Percentiles rank a stretch among this genome's conserved stretches.
phyloP scores from a whole-genome alignment of 257 asterid species.

The Nicotiana obtusifolia region DNA sequence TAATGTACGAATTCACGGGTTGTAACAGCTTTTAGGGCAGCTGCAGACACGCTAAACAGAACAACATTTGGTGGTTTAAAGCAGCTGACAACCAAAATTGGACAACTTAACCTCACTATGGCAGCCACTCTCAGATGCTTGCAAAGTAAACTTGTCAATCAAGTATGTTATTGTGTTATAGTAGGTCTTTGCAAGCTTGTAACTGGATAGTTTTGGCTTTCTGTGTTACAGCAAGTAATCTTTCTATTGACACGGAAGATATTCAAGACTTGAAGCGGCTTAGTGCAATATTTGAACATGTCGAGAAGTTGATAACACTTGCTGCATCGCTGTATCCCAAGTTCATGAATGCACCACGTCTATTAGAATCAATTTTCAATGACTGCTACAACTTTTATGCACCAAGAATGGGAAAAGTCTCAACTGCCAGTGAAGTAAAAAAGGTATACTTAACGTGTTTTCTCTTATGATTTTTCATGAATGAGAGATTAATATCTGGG shows the following conservation, averaged over 20 bases:
- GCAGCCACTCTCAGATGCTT: constrained; percentile 56
- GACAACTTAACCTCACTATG: constrained; percentile 53
- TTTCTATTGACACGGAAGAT: constrained; percentile 38
- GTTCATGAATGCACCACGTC: constrained; percentile 65
- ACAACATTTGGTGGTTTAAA: constrained; percentile 58
- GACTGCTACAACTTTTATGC: constrained; percentile 59
- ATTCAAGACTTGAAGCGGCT: constrained; percentile 63
- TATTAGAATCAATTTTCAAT: constrained; percentile 54
- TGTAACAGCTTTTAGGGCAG: constrained; percentile 80
- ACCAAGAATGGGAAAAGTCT: constrained; percentile 66
- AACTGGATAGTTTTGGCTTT: not conserved
- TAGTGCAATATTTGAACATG: constrained; percentile 55
- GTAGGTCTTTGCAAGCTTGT: not conserved
- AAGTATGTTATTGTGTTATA: not conserved
- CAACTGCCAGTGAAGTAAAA: constrained; percentile 24
- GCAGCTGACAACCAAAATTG: constrained; percentile 66
- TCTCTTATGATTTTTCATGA: not conserved
- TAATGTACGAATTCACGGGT: too few relatives aligned
- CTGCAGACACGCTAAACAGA: constrained; percentile 72
- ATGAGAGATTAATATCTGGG: not conserved
- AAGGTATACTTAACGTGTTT: constrained; percentile 36
- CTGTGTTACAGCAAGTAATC: constrained; percentile 38
- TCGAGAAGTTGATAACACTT: constrained; percentile 61
- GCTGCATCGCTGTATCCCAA: constrained; percentile 80
- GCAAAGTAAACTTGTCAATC: constrained; percentile 36